Conservation (phyloP, 129 eudicot species). For the Pseudognaphalium luteoalbum region DNA sequence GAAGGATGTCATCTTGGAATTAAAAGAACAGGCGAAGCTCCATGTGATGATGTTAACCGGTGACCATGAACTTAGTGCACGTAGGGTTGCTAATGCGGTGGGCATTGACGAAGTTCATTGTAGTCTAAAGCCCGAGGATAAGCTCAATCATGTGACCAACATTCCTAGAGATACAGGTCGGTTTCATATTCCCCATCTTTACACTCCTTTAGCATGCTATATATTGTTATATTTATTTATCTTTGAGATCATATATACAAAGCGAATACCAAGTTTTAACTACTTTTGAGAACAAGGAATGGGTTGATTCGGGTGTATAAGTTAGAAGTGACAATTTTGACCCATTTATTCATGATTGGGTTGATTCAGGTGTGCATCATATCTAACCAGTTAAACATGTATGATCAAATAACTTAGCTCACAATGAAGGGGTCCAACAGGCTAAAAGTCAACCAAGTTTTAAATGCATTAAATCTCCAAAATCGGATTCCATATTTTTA, state of each 20-base stretch:
- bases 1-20: conserved; percentile 59
- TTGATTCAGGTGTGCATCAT: neutral
- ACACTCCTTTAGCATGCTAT: neutral
- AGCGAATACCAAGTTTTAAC: neutral
- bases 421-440: neutral
- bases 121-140: conserved; percentile 93
- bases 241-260: neutral
- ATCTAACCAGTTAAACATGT: neutral
- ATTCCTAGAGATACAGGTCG: conserved; percentile 87
- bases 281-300: neutral
- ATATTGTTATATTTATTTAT: neutral
- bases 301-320: neutral
- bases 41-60: conserved; percentile 98
- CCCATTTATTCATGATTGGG: neutral
- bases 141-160: conserved; percentile 82
- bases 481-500: neutral
- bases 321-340: neutral
- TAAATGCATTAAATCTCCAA: neutral
- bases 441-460: neutral
- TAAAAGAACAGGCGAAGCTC: conserved; percentile 70
- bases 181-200: neutral
- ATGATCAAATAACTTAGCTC: neutral
- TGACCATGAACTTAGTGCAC: conserved; percentile 93
- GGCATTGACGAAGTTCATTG: conserved; percentile 85
- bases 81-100: conserved; percentile 86